A percentile compares a stretch with the other conserved stretches of the same genome.
Evolutionary conservation across 805 yeast species (phyloP).

Genomic region (Starmerella davenportii): DNA sequence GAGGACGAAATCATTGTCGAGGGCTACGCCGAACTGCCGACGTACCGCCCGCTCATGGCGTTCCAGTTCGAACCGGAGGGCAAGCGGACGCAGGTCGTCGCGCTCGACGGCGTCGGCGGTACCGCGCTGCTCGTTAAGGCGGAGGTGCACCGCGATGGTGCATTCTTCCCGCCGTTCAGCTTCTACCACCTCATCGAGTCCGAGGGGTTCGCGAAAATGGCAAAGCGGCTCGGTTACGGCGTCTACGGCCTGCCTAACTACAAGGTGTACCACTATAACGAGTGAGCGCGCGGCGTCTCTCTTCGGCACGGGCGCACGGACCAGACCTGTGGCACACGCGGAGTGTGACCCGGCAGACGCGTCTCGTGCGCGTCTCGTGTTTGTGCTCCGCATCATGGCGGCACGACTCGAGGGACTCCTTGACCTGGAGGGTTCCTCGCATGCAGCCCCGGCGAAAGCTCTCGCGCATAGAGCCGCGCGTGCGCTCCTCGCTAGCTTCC

Average conservation of each 20-base stretch:
- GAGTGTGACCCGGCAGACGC: neutral
- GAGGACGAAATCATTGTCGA: slow-evolving; percentile 90
- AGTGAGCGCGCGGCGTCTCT: too few relatives aligned
- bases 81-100: slow-evolving; percentile 51
- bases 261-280: slow-evolving; percentile 79
- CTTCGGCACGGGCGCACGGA: too few relatives aligned
- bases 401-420: too few relatives aligned
- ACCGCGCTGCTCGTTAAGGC: slow-evolving; percentile 92
- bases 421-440: too few relatives aligned
- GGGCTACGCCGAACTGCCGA: slow-evolving; percentile 84
- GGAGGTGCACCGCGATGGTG: slow-evolving; percentile 97
- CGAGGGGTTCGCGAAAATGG: slow-evolving; percentile 95
- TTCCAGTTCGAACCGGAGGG: slow-evolving; percentile 55
- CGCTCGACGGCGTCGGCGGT: slow-evolving; percentile 94
- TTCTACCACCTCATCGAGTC: slow-evolving; percentile 93
- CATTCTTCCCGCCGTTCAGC: slow-evolving; percentile 98
- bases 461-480: too few relatives aligned
- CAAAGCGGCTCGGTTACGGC: slow-evolving; percentile 78
- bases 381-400: too few relatives aligned
- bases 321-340: neutral
- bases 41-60: slow-evolving; percentile 91
- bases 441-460: too few relatives aligned
- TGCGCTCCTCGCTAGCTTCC: too few relatives aligned
- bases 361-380: too few relatives aligned
- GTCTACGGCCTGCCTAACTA: slow-evolving; percentile 89